Conservation (phyloP, 768 basidiomycete genomes). For the Rhizopogon sp. region DNA sequence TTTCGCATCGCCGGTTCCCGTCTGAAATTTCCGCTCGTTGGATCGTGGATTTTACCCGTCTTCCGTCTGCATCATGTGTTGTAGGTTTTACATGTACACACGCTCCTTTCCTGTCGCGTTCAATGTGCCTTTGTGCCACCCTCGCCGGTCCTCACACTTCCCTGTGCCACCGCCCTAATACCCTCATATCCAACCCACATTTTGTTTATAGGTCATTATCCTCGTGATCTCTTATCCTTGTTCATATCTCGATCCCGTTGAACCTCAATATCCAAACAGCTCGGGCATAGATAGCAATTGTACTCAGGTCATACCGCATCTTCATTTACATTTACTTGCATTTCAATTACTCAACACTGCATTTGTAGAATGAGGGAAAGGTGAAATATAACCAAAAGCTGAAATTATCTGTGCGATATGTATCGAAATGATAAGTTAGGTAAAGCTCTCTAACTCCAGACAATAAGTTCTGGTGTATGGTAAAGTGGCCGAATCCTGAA, state of each 20-base stretch:
- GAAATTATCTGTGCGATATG: no score
- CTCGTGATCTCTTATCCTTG: not conserved
- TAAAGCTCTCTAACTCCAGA: no score
- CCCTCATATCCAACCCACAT: not conserved
- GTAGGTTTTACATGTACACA: constrained; percentile 30
- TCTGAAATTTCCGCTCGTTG: constrained; percentile 10
- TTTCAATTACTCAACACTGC: not conserved
- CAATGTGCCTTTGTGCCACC: not conserved
- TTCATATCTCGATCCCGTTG: not conserved
- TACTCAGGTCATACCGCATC: not conserved
- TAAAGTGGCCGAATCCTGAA: no score
- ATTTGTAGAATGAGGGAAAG: not conserved
- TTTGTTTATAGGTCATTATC: constrained; percentile 1
- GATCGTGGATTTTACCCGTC: not conserved
- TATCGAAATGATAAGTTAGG: no score
- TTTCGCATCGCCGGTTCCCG: not conserved
- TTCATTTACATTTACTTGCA: constrained; percentile 2
- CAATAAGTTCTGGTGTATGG: no score
- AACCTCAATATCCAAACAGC: not conserved
- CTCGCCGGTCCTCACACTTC: not conserved
- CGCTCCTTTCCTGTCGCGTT: not conserved
- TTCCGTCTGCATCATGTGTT: constrained; percentile 12
- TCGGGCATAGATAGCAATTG: constrained; percentile 1
- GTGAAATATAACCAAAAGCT: no score
- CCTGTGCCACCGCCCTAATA: not conserved